Evolutionary conservation across 148 eudicot genomes (phyloP), one percentile per base, ranked within the genome.

Genomic region (Diospyros lotus): DNA sequence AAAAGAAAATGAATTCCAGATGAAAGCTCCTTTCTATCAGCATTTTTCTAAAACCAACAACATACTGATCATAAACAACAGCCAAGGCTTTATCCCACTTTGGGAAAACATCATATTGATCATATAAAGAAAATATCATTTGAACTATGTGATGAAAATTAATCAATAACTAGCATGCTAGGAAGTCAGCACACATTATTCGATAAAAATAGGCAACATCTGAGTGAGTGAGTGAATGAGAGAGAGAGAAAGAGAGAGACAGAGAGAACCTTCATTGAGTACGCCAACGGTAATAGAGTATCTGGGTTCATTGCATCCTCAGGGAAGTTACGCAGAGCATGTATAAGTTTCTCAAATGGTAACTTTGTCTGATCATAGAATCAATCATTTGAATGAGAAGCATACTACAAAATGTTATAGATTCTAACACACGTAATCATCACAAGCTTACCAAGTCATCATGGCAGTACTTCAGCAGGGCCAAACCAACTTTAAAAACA

Each of bases 281-380:
- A 91, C 68, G 98, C 99, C 91, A 91, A 64, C 55, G 99, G 98
- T 58, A 93, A 74, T 76, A 96, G 75, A 42, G 83, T 85, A 82
- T 96, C 98, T 15, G 99, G 98, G 76, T 93, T 88, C 91, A 91
- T 85, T 53, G 87, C 97, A 85, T 91, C 97, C 61, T 89, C 98
- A 45, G 99, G 98, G 68, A 95, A 96, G 69, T 93, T 93, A 52
- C 98, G 98, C 74, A 96, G 79, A 50, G 91, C 92, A 55, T 86
- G 91, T 74, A 96, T 88, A 78, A 96, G 97, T 80, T 86, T 89
- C 86, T 96, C 98, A 73, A 96, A 96, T 14, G 99, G 99, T 72
- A 96, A 81, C 70, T 85, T 89, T 74, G 89, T 87, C 99, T 96
- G 86, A 76, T 45, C 58, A 73, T 59, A 79, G 58, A 45, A 69